Percentiles rank a stretch among this genome's conserved stretches.
Conservation (phyloP, 2,329 filamentous ascomycete genomes). For the Acephala macrosclerotiorum region DNA sequence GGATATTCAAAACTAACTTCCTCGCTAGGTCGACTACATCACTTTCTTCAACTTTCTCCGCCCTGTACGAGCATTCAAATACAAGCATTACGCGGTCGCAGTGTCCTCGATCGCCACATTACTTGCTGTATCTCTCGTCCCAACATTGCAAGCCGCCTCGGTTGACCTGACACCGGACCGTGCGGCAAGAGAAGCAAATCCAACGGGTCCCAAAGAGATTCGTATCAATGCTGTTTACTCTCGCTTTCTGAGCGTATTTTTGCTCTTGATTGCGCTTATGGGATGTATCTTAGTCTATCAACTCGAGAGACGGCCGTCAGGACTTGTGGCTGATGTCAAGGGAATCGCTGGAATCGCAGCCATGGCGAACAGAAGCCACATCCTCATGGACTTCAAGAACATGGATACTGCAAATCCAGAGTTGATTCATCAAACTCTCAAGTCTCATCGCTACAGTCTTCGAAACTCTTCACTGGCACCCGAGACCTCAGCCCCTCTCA, state of each 20-base stretch:
- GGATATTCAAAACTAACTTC: constrained; percentile 9
- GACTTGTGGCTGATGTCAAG: constrained; percentile 71
- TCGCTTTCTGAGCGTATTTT: constrained; percentile 62
- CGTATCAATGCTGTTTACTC: constrained; percentile 65
- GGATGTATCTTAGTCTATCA: constrained; percentile 66
- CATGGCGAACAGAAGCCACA: constrained; percentile 77
- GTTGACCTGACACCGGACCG: constrained; percentile 64
- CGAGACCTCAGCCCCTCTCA: constrained; percentile 57
- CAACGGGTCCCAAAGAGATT: constrained; percentile 58
- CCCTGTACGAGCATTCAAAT: constrained; percentile 67
- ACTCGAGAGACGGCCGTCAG: constrained; percentile 68
- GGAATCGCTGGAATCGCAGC: constrained; percentile 78
- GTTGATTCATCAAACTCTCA: constrained; percentile 73
- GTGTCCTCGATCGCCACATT: constrained; percentile 70
- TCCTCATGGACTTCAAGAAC: constrained; percentile 76
- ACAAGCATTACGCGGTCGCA: constrained; percentile 72
- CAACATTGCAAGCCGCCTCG: constrained; percentile 70
- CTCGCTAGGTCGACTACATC: constrained; percentile 56
- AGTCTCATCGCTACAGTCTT: constrained; percentile 70
- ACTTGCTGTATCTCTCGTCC: constrained; percentile 72
- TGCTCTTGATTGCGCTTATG: constrained; percentile 64
- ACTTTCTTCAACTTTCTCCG: constrained; percentile 72
- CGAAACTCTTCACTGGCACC: constrained; percentile 76
- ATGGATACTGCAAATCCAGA: constrained; percentile 72
- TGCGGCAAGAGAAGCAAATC: constrained; percentile 50